Conservation (phyloP, 2,329 filamentous ascomycete species). For the Drechslera avenae region DNA sequence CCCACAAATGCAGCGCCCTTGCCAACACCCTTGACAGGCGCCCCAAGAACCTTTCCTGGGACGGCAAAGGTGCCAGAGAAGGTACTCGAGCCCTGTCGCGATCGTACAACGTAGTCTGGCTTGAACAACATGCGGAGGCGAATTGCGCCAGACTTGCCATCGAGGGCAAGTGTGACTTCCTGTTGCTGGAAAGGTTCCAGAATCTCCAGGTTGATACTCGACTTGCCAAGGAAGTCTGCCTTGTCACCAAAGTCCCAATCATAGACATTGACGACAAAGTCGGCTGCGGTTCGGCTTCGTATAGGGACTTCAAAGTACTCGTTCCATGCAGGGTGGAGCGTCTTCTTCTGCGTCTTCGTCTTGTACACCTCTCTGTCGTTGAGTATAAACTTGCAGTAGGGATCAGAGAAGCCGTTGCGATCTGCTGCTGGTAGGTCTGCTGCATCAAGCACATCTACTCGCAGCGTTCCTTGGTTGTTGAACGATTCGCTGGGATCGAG, state of each 20-base stretch:
- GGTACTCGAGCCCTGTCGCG: slow-evolving; percentile 87
- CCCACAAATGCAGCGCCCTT: slow-evolving; percentile 74
- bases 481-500: slow-evolving; percentile 95
- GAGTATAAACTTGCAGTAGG: slow-evolving; percentile 92
- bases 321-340: slow-evolving; percentile 91
- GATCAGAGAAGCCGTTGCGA: slow-evolving; percentile 94
- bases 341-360: slow-evolving; percentile 96
- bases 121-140: slow-evolving; percentile 88
- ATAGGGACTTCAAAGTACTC: slow-evolving; percentile 89
- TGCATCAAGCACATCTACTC: slow-evolving; percentile 90
- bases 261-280: slow-evolving; percentile 82
- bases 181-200: slow-evolving; percentile 85
- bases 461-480: slow-evolving; percentile 96
- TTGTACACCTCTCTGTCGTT: slow-evolving; percentile 92
- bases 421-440: slow-evolving; percentile 89
- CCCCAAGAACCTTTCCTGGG: slow-evolving; percentile 89
- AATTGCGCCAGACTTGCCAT: slow-evolving; percentile 87
- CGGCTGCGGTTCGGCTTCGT: slow-evolving; percentile 80
- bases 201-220: slow-evolving; percentile 74
- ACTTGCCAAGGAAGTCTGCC: slow-evolving; percentile 83
- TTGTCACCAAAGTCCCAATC: slow-evolving; percentile 98
- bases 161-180: slow-evolving; percentile 74
- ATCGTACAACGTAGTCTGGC: slow-evolving; percentile 85
- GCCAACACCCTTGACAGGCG: slow-evolving; percentile 90
- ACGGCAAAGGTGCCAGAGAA: slow-evolving; percentile 89